Conservation (phyloP, 179 eudicot genomes). For the Spergularia azorica region DNA sequence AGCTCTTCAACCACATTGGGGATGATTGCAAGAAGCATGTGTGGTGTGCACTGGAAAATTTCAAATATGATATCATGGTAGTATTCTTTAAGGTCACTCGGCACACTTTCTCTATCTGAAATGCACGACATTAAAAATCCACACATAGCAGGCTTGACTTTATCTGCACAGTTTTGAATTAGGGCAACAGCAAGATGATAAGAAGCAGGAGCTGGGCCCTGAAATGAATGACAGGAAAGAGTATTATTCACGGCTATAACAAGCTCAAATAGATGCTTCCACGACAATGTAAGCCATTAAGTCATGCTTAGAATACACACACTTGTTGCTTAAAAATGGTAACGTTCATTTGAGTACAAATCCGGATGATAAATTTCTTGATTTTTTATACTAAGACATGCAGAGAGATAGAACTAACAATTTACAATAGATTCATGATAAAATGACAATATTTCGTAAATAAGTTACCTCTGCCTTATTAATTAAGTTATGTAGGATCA, state of each 20-base stretch:
- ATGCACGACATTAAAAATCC: conserved; percentile 74
- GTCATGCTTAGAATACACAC: not conserved
- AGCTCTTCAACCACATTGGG: conserved; percentile 74
- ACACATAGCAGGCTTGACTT: conserved; percentile 60
- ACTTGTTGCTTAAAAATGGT: not conserved
- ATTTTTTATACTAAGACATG: not conserved
- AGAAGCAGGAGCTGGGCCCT: conserved; percentile 70
- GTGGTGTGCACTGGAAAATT: conserved; percentile 64
- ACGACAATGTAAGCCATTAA: not conserved
- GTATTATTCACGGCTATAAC: not conserved
- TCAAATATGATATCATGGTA: conserved; percentile 80
- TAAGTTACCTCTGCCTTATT: conserved; percentile 65
- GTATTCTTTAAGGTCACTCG: conserved; percentile 58
- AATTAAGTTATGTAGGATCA: conserved; percentile 62
- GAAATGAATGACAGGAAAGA: conserved; percentile 21
- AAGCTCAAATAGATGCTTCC: conserved; percentile 13
- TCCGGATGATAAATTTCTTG: not conserved
- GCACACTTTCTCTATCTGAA: conserved; percentile 53
- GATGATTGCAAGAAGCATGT: conserved; percentile 64
- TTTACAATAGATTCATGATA: not conserved
- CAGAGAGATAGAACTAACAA: not conserved
- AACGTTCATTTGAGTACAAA: conserved; percentile 3
- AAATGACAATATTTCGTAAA: too few species aligned
- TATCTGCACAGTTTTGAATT: conserved; percentile 55
- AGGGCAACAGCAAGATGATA: conserved; percentile 67